Conservation (phyloP, 345 rosid species). For the Brassica juncea region DNA sequence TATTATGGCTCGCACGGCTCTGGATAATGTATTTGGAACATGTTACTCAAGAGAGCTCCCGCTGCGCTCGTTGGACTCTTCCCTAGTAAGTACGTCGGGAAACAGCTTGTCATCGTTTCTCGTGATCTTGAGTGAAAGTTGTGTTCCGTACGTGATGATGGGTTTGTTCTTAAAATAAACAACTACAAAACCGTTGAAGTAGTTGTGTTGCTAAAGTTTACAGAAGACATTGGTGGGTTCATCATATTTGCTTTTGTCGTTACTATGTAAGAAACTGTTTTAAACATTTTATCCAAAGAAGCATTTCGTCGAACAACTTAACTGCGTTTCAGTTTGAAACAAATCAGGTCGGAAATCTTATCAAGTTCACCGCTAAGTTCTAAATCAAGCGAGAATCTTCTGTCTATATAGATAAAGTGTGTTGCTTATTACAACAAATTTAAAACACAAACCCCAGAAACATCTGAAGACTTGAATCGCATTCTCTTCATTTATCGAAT, state of each 20-base stretch:
- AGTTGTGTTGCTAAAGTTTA: background rate
- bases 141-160: no score
- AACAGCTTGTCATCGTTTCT: slow-evolving; percentile 47
- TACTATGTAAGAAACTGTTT: background rate
- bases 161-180: background rate
- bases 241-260: background rate
- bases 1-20: no score
- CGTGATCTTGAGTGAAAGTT: background rate
- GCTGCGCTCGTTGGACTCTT: slow-evolving; percentile 54
- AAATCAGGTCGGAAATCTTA: background rate
- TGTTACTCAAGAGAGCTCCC: slow-evolving; percentile 33
- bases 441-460: background rate
- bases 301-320: slow-evolving; percentile 6
- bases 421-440: background rate
- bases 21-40: no score
- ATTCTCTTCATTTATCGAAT: slow-evolving; percentile 31
- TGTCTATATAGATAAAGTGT: background rate
- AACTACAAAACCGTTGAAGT: background rate
- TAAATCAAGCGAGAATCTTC: background rate
- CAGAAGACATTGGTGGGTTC: background rate
- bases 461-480: background rate
- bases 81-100: slow-evolving; percentile 55
- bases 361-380: background rate
- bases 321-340: background rate
- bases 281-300: background rate